These are phyloP conservation scores for Penicillium simplicissimum DNA, from an alignment of 495 filamentous ascomycete genomes.

Conservation along the genomic window DNA sequence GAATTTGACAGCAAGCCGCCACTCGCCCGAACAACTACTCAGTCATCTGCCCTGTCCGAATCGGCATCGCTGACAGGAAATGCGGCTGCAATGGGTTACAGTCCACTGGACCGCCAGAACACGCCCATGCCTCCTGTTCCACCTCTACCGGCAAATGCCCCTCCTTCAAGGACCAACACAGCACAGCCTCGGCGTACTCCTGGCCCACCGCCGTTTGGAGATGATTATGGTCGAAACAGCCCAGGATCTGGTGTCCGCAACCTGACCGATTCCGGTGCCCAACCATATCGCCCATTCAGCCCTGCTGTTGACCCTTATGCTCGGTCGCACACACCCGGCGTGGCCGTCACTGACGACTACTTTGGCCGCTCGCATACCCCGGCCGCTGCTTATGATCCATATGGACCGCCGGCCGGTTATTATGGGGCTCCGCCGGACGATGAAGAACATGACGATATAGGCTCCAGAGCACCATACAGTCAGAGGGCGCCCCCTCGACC, in stretches of 20 bases:
- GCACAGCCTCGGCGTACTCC: constrained; percentile 15
- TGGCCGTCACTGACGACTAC: constrained; percentile 6
- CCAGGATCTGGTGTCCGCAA: constrained; percentile 18
- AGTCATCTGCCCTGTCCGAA: constrained; percentile 29
- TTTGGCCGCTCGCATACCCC: constrained; percentile 6
- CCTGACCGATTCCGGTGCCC: constrained; percentile 15
- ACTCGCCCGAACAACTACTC: constrained; percentile 24
- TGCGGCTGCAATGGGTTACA: constrained; percentile 29
- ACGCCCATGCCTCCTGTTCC: constrained; percentile 26
- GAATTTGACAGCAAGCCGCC: constrained; percentile 27
- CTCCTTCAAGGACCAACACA: constrained; percentile 13
- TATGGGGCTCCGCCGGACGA: constrained; percentile 7
- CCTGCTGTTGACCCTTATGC: constrained; percentile 23
- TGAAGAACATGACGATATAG: not conserved
- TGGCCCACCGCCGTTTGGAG: constrained; percentile 12
- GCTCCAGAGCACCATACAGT: not conserved
- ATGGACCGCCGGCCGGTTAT: constrained; percentile 6
- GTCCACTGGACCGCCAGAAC: constrained; percentile 22
- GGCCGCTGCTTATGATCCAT: constrained; percentile 5
- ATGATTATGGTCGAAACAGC: constrained; percentile 4
- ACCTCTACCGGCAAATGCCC: constrained; percentile 19
- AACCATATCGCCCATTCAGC: constrained; percentile 15
- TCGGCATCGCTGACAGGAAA: constrained; percentile 24
- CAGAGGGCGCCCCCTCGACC: constrained; percentile 3
- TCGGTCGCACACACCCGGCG: constrained; percentile 2